Percentiles rank a stretch among this genome's conserved stretches.
Conservation (phyloP, 768 basidiomycete genomes). For the Gautieria morchelliformis region DNA sequence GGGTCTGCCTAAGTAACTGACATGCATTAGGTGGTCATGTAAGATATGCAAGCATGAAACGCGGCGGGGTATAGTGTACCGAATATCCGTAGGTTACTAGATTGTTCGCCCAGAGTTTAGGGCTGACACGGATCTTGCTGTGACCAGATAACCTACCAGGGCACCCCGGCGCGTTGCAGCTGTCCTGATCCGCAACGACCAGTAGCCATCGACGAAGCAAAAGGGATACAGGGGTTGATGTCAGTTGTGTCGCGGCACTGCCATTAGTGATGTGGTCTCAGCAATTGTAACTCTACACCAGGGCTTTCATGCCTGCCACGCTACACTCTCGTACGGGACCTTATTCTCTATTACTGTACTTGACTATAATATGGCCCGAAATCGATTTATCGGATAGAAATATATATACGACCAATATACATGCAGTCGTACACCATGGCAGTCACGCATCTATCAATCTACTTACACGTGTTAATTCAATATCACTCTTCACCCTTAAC, state of each 20-base stretch:
- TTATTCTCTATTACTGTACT: too few relatives aligned
- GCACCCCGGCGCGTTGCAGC: conserved; percentile 27
- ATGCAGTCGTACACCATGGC: neutral
- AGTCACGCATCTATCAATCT: too few relatives aligned
- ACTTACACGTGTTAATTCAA: too few relatives aligned
- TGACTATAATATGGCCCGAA: too few relatives aligned
- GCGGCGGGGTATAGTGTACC: conserved; percentile 24
- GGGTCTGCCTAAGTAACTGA: neutral
- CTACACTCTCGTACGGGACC: too few relatives aligned
- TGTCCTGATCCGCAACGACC: conserved; percentile 28
- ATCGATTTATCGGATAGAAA: too few relatives aligned
- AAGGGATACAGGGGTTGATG: conserved; percentile 28
- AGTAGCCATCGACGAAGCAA: conserved; percentile 25
- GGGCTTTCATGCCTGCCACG: too few relatives aligned
- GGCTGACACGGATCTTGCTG: conserved; percentile 14
- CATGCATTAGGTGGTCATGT: conserved; percentile 26
- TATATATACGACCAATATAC: neutral
- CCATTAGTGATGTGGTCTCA: neutral
- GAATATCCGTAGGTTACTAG: conserved; percentile 16
- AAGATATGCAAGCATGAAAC: conserved; percentile 23
- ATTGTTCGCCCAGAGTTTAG: neutral
- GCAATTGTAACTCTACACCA: too few relatives aligned
- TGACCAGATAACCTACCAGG: conserved; percentile 24
- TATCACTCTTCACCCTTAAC: conserved; percentile 30
- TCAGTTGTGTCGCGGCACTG: conserved; percentile 23